Evolutionary conservation across 306 rosid genomes (phyloP), one percentile per base, ranked within the genome.

Genomic region (Trifolium dubium): DNA sequence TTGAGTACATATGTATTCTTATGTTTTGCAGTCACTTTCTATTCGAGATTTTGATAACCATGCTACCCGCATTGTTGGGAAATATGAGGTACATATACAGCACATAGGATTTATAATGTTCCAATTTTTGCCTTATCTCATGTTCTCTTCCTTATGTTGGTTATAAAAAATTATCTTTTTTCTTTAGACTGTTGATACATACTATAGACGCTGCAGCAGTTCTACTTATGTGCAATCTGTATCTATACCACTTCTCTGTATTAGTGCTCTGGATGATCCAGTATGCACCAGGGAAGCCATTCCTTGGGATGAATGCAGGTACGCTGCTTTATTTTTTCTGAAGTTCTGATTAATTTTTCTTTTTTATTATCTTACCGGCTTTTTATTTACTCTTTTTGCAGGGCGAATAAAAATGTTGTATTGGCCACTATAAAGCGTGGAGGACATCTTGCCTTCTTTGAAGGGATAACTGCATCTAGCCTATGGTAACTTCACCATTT

Each of bases 281-380:
- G 77, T 94, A 67, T 94, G 99, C 85, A 91, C 96, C 67, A 88
- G 74, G 82, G 99, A 94, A 88, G 97, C 97, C 85, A 94, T 94
- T 88, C 99, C 97, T 23, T 92, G 96, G 99, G 97, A 94, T 85
- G 99, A 94, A 85, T 94, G 99, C 96, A 94, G 99, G 99, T 89
- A 55, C 2, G 66, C 64, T 72, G 76, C 82, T 80, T 71, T 77
- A 46, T 51, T 76, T 69, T 13, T 49, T 37, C 64, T 46, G 18
- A 12, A 7, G 37, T 63, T 61, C 64, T 19, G 32, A 59, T 64
- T 81, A 66, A 18, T 76, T 75, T 29, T 60, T 77, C 53, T 75
- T 41, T 17, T 67, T 49, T 44, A 69, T 61, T 67, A 32, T 64
- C 65, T 39, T 49, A 31, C 30, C 28, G 31, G 30, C 29, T 64